These are phyloP conservation scores for Coniochaeta hoffmannii DNA, from an alignment of 2,329 filamentous ascomycete genomes.

Conservation along the genomic window DNA sequence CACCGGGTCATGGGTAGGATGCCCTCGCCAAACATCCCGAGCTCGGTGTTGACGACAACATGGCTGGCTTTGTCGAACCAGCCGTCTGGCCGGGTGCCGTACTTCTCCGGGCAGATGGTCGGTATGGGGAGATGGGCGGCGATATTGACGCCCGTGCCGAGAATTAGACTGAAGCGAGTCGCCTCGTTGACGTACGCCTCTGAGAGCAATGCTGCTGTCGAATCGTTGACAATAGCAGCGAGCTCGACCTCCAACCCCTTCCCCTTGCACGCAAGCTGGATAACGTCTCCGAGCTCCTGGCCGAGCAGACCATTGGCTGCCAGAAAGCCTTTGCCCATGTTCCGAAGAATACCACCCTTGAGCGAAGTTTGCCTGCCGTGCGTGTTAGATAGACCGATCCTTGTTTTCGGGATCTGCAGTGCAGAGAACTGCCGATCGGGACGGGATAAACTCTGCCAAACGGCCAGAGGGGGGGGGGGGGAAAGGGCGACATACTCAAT, in stretches of 20 bases:
- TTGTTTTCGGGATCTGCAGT: not conserved
- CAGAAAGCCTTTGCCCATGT: conserved; percentile 60
- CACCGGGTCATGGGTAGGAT: conserved; percentile 54
- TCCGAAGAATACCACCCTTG: conserved; percentile 48
- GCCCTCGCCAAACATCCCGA: conserved; percentile 57
- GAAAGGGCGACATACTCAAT: conserved; percentile 47
- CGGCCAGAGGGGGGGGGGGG: not conserved
- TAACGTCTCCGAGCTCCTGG: conserved; percentile 51
- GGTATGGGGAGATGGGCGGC: conserved; percentile 55
- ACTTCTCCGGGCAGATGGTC: conserved; percentile 47
- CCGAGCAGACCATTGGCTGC: conserved; percentile 51
- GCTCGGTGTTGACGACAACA: conserved; percentile 60
- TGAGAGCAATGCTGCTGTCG: conserved; percentile 58
- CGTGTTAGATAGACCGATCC: conserved; percentile 1
- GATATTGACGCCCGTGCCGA: conserved; percentile 61
- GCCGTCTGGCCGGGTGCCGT: conserved; percentile 42
- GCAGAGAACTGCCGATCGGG: conserved; percentile 1
- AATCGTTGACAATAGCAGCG: conserved; percentile 59
- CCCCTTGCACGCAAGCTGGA: conserved; percentile 44
- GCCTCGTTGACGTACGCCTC: conserved; percentile 52
- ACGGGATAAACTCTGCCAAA: conserved; percentile 1
- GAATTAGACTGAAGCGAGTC: conserved; percentile 56
- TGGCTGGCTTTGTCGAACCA: conserved; percentile 54
- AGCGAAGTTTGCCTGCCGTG: conserved; percentile 54
- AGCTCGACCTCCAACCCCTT: conserved; percentile 47